phyloP scores from a whole-genome alignment of 2,329 filamentous ascomycete genomes.

The Aureobasidium sp. region DNA sequence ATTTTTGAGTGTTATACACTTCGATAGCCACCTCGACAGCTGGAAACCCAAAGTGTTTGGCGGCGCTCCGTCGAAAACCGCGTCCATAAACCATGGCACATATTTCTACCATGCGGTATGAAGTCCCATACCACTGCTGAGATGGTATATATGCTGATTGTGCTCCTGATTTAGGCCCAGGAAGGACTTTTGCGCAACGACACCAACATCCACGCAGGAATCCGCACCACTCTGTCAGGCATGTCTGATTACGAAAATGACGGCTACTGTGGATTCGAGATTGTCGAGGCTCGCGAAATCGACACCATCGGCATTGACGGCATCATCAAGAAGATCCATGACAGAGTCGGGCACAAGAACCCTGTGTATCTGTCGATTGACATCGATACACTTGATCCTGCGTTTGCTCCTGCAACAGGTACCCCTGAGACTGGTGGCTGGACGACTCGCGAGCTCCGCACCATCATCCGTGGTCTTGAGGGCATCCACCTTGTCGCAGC shows the following conservation, averaged over 20 bases:
- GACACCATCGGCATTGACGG: slow-evolving; percentile 63
- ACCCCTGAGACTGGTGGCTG: slow-evolving; percentile 72
- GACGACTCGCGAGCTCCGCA: slow-evolving; percentile 65
- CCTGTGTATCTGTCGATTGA: slow-evolving; percentile 80
- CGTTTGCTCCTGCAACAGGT: slow-evolving; percentile 68
- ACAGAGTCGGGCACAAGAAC: slow-evolving; percentile 60
- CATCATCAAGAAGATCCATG: slow-evolving; percentile 70
- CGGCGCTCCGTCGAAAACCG: slow-evolving; percentile 67
- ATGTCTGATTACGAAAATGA: slow-evolving; percentile 79
- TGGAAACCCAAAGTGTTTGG: slow-evolving; percentile 85
- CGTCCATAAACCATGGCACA: slow-evolving; percentile 77
- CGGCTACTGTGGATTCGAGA: slow-evolving; percentile 76
- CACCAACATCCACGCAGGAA: slow-evolving; percentile 80
- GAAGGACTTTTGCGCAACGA: slow-evolving; percentile 75
- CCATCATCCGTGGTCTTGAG: slow-evolving; percentile 63
- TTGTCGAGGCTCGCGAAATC: slow-evolving; percentile 68
- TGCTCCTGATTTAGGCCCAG: slow-evolving; percentile 42
- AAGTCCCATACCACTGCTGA: no score
- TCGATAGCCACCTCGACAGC: slow-evolving; percentile 55
- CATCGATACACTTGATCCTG: slow-evolving; percentile 82
- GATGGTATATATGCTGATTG: no score
- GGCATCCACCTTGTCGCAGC: slow-evolving; percentile 62
- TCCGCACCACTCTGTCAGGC: slow-evolving; percentile 73
- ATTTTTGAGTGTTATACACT: slow-evolving; percentile 46
- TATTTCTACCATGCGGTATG: slow-evolving; percentile 75